Base-by-base conservation (phyloP, 768 basidiomycete species). In the Lentinus brumalis region DNA sequence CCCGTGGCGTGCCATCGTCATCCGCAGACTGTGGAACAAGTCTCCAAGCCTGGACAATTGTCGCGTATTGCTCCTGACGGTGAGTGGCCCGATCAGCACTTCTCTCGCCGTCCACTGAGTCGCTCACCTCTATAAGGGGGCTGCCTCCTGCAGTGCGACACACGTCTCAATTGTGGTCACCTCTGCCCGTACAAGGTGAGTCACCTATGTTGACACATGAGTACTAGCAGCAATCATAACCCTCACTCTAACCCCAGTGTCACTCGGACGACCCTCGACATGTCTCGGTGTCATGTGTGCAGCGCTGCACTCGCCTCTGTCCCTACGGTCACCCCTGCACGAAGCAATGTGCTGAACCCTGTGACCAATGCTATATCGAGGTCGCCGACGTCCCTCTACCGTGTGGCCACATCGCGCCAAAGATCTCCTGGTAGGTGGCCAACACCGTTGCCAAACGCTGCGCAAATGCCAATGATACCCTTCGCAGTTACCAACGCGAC, bases 201-300 rank as follows among this genome's bases (percentile, higher is more conserved):
- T 56, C 15, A 9, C 12, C 21, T 26, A 26, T 26, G 21, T 26
- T 26, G 21, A 26, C 21, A 26, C 21, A 26, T 26, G 21, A 26
- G 21, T 26, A 26, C 21, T 26, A 44, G 6, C 42, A 44, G 42
- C 15, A 14, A 12, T 9, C 21, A 30, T 15, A 5, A 12, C 4
- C 21, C 29, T 29, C 21, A 49, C 29, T 26, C 4, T 21, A 29
- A 16, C 12, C 29, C 11, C 46, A 88, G 83, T 88, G 87, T 56
- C 86, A 88, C 61, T 77, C 81, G 0, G 88, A 88, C 56, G 84
- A 87, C 59, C 78, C 80, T 0, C 76, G 80, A 10, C 87, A 89
- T 59, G 47, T 79, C 8, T 66, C 76, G n/a, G 78, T 84, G 1
- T 63, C 70, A 9, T 88, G 88, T 62, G 69, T 68, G 15, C 76